phyloP scores from a whole-genome alignment of 352 stramenopile species.

The Pythium aquatile region DNA sequence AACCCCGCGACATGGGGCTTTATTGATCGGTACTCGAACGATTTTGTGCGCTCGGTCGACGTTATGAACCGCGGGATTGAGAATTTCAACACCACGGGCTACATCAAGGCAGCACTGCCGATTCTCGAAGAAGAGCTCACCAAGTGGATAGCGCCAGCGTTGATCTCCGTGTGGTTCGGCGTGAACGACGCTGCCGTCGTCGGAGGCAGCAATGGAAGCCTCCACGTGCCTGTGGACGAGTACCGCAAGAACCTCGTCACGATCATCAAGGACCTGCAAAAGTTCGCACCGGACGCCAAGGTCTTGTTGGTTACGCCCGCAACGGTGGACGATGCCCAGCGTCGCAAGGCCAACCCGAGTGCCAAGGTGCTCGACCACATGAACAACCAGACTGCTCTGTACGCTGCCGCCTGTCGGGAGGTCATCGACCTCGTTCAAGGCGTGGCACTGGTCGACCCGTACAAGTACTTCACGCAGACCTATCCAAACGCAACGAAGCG shows the following conservation, averaged over 20 bases:
- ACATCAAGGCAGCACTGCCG: no score
- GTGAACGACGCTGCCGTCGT: slow-evolving; percentile 45
- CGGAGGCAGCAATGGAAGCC: slow-evolving; percentile 28
- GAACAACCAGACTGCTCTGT: not conserved
- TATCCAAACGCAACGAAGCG: not conserved
- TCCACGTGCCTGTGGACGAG: slow-evolving; percentile 45
- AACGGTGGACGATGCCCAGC: slow-evolving; percentile 35
- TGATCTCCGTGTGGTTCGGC: slow-evolving; percentile 44
- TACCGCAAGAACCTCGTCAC: slow-evolving; percentile 40
- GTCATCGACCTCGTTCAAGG: not conserved
- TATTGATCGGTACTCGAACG: no score
- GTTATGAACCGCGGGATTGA: no score
- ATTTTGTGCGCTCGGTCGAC: no score
- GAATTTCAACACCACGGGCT: no score
- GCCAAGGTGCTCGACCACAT: slow-evolving; percentile 1
- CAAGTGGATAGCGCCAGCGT: slow-evolving; percentile 8
- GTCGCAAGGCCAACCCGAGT: not conserved
- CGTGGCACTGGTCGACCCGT: slow-evolving; percentile 5
- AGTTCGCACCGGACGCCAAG: slow-evolving; percentile 23
- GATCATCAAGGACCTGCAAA: slow-evolving; percentile 29
- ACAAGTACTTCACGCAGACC: slow-evolving; percentile 1
- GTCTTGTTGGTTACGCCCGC: slow-evolving; percentile 50
- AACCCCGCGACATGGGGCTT: no score
- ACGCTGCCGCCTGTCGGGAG: slow-evolving; percentile 3
- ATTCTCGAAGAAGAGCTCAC: no score